Percentiles rank a stretch among this genome's conserved stretches.
These are phyloP conservation scores for Pseudozyma sp. DNA, from an alignment of 1,284 basidiomycete species.

Conservation along the genomic window DNA sequence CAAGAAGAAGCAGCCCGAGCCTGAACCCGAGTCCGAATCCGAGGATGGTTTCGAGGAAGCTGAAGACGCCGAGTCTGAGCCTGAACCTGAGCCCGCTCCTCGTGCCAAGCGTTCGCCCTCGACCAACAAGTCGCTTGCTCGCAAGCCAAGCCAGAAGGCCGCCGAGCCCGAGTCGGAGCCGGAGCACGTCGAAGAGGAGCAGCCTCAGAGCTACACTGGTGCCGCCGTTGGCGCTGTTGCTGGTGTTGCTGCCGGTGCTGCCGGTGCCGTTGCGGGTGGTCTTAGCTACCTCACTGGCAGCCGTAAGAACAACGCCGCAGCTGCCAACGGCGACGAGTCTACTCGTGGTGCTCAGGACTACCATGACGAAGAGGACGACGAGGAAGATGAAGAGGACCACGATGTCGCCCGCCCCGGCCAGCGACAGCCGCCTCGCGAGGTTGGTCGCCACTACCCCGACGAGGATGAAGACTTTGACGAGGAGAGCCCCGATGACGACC, in stretches of 20 bases:
- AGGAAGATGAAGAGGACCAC: slow-evolving; percentile 42
- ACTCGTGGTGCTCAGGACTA: slow-evolving; percentile 23
- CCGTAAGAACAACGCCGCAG: slow-evolving; percentile 23
- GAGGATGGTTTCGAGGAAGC: slow-evolving; percentile 31
- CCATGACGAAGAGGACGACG: slow-evolving; percentile 35
- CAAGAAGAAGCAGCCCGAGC: slow-evolving; percentile 47
- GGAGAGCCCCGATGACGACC: slow-evolving; percentile 57
- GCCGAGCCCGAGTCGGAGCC: slow-evolving; percentile 28
- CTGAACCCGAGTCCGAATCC: slow-evolving; percentile 36
- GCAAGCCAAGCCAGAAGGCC: slow-evolving; percentile 39
- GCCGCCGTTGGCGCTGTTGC: slow-evolving; percentile 57
- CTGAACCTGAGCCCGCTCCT: slow-evolving; percentile 18
- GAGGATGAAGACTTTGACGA: slow-evolving; percentile 55
- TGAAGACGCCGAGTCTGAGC: slow-evolving; percentile 30
- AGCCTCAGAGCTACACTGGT: slow-evolving; percentile 59
- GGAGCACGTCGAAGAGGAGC: slow-evolving; percentile 33
- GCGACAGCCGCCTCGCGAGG: slow-evolving; percentile 31
- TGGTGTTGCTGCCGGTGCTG: slow-evolving; percentile 58
- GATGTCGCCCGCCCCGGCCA: slow-evolving; percentile 34
- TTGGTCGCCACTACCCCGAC: slow-evolving; percentile 36
- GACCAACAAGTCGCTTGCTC: slow-evolving; percentile 35
- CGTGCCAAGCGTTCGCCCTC: slow-evolving; percentile 27
- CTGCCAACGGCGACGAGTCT: slow-evolving; percentile 29
- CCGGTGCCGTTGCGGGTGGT: slow-evolving; percentile 51
- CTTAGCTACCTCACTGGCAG: slow-evolving; percentile 49